Evolutionary conservation across 2,329 filamentous ascomycete species (phyloP), one percentile per base, ranked within the genome.

Genomic region (Juglanconis sp.): DNA sequence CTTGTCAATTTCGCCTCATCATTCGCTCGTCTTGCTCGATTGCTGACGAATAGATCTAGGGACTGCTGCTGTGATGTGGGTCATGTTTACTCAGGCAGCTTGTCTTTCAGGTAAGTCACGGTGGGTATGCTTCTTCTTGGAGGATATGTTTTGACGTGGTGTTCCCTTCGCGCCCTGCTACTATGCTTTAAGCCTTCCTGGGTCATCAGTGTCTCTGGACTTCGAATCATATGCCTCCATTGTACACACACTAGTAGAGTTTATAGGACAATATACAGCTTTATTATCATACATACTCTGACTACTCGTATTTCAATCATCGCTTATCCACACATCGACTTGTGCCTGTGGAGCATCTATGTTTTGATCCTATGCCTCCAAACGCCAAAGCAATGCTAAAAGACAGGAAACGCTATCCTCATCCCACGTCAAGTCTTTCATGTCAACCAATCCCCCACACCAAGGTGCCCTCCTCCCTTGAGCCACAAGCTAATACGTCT

Each of bases 401-500:
- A 6, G 15, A 2, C 11, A 46, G 17, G 11, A 17, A 5, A 24
- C n/a, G 5, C 8, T 17, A 7, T 17, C 15, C 34, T 46, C 32
- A 24, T 36, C 17, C 34, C 34, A 11, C 17, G 13, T 8, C 17
- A 7, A 8, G 13, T 15, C 11, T 15, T 11, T 6, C 42, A 17
- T 11, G 11, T 7, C 31, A 30, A 32, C 32, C 38, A 53, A 44
- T 17, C 4, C 10, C 10, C 11, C 13, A 30, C 6, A 30, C 34
- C n/a, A 42, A n/a, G 11, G 5, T 11, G 31, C 5, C 3, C 11
- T 31, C 11, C 38, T 42, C n/a, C 49, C 11, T n/a, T 17, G 13
- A n/a, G 5, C 10, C 32, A n/a, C 32, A 2, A 13, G 10, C 52
- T 61, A 81, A 64, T 80, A 84, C 24, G 75, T 79, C 74, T 87